A percentile compares a stretch with the other conserved stretches of the same genome.
Evolutionary conservation across 2,329 filamentous ascomycete species (phyloP).

Genomic region (Davidsoniella eucalypti): DNA sequence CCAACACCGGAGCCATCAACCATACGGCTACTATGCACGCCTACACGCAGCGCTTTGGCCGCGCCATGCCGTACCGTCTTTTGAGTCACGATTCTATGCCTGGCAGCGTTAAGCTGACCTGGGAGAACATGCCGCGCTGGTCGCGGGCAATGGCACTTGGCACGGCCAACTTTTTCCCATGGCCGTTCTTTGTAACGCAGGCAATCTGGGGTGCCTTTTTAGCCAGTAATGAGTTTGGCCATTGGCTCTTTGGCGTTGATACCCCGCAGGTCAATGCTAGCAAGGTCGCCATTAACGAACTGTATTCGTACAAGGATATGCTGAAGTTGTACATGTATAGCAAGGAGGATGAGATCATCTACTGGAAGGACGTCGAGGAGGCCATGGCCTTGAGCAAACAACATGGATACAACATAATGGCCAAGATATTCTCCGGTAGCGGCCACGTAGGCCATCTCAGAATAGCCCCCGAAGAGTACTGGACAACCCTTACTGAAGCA

Average conservation of each 20-base stretch:
- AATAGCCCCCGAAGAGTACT: constrained; percentile 39
- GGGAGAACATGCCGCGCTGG: constrained; percentile 31
- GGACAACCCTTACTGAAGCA: constrained; percentile 21
- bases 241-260: constrained; percentile 23
- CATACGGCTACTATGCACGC: constrained; percentile 32
- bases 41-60: constrained; percentile 23
- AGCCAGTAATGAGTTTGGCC: constrained; percentile 20
- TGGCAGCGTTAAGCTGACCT: constrained; percentile 26
- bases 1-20: constrained; percentile 41
- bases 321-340: constrained; percentile 42
- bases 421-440: constrained; percentile 39
- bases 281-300: constrained; percentile 17
- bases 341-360: constrained; percentile 39
- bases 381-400: constrained; percentile 31
- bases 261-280: constrained; percentile 25
- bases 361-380: constrained; percentile 36
- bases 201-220: constrained; percentile 29
- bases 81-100: constrained; percentile 37
- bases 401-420: constrained; percentile 32
- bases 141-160: constrained; percentile 36
- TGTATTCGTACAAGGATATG: constrained; percentile 21
- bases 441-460: constrained; percentile 46
- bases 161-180: constrained; percentile 29
- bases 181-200: constrained; percentile 32
- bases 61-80: constrained; percentile 30